A percentile compares a stretch with the other conserved stretches of the same genome.
Evolutionary conservation across 1,284 basidiomycete genomes (phyloP).

Genomic region (Cryptococcus amylolentus): DNA sequence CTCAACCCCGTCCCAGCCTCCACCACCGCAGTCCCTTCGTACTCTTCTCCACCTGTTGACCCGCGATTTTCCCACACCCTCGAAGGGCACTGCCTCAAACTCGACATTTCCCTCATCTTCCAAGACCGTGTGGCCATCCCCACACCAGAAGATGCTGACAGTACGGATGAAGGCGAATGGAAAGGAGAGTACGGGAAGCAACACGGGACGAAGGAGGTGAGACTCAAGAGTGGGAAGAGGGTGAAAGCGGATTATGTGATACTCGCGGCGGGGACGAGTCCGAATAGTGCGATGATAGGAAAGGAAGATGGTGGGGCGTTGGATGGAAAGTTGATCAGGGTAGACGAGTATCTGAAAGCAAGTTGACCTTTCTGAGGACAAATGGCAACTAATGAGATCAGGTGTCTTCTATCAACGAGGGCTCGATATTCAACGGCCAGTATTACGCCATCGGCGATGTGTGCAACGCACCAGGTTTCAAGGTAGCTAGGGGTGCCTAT

Average conservation of each 20-base stretch:
- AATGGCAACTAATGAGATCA: neutral
- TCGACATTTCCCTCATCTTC: slow-evolving; percentile 42
- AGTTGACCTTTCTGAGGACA: neutral
- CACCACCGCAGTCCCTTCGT: slow-evolving; percentile 7
- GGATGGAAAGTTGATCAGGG: slow-evolving; percentile 33
- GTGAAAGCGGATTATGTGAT: slow-evolving; percentile 47
- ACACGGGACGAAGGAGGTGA: neutral
- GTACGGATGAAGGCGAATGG: slow-evolving; percentile 16
- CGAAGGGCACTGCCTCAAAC: slow-evolving; percentile 27
- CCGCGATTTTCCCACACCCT: slow-evolving; percentile 31
- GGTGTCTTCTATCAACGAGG: slow-evolving; percentile 9
- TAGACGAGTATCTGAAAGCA: slow-evolving; percentile 38
- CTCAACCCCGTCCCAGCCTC: neutral
- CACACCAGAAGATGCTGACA: neutral
- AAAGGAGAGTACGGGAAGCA: slow-evolving; percentile 27
- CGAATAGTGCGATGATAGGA: slow-evolving; percentile 41
- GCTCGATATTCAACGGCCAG: slow-evolving; percentile 21
- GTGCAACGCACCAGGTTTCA: slow-evolving; percentile 26
- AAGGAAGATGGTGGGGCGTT: slow-evolving; percentile 31
- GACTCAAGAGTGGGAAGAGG: slow-evolving; percentile 37
- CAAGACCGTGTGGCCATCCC: slow-evolving; percentile 37
- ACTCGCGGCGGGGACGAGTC: slow-evolving; percentile 46
- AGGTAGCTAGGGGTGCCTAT: slow-evolving; percentile 23
- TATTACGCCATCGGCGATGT: slow-evolving; percentile 47
- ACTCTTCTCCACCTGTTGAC: slow-evolving; percentile 17